Evolutionary conservation across 169 alveolate species (phyloP).

Genomic region (Plasmodium relictum): DNA sequence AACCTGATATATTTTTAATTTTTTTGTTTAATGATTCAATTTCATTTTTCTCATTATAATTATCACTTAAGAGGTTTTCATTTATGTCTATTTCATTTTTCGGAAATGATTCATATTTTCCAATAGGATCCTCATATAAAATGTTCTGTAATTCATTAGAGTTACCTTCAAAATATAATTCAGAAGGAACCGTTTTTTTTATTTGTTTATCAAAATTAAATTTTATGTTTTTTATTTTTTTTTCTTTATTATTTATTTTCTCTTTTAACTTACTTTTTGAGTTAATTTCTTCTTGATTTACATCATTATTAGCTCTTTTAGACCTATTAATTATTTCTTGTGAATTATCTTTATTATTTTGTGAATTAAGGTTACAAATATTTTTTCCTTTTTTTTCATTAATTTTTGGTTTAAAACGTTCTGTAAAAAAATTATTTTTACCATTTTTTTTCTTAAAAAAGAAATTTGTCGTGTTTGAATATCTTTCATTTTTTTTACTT

Average conservation of each 20-base stretch:
- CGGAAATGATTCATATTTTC: not conserved
- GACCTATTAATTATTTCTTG: constrained; percentile 1
- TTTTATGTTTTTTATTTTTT: not conserved
- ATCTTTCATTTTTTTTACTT: not conserved
- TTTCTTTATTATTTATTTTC: constrained; percentile 9
- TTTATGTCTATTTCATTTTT: constrained; percentile 6
- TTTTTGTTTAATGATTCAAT: constrained; percentile 11
- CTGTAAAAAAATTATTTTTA: not conserved
- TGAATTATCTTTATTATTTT: not conserved
- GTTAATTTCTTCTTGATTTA: not conserved
- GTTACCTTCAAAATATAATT: constrained; percentile 2
- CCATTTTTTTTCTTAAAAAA: not conserved
- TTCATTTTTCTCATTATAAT: constrained; percentile 1
- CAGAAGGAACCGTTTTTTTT: constrained; percentile 3
- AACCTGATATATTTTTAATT: constrained; percentile 14
- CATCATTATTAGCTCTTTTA: constrained; percentile 7
- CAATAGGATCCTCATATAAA: not conserved
- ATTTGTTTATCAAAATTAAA: not conserved
- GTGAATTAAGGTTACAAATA: constrained; percentile 1
- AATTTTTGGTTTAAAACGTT: constrained; percentile 3
- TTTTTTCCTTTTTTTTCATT: not conserved
- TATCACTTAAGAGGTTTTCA: not conserved
- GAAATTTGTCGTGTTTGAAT: not conserved
- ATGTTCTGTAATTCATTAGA: not conserved
- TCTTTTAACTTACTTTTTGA: not conserved